Evolutionary conservation across 2,329 filamentous ascomycete genomes (phyloP).

Genomic region (Sarocladium brachiariae): DNA sequence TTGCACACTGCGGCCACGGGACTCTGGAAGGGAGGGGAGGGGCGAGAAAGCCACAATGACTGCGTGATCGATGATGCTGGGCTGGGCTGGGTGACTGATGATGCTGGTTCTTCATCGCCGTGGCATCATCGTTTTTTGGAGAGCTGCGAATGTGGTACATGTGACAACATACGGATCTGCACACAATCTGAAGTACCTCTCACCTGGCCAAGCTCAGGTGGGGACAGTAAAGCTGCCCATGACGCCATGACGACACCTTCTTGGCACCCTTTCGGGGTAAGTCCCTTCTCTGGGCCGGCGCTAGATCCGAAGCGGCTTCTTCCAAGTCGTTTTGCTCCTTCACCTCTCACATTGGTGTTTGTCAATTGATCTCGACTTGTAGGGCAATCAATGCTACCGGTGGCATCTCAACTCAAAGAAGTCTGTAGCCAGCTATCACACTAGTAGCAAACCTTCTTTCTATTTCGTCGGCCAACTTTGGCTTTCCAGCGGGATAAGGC

Average conservation of each 20-base stretch:
- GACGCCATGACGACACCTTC: conserved; percentile 8
- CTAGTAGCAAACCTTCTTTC: not conserved
- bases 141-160: conserved; percentile 2
- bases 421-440: no score
- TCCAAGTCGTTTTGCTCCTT: not conserved
- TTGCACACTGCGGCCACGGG: not conserved
- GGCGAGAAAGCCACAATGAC: not conserved
- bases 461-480: no score
- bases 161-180: not conserved
- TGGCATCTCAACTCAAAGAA: no score
- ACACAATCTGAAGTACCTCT: not conserved
- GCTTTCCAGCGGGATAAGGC: no score
- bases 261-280: not conserved
- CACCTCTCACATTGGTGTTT: not conserved
- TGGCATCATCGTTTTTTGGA: conserved; percentile 6
- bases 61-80: not conserved
- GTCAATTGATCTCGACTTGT: no score
- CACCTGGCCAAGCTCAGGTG: conserved; percentile 1
- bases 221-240: conserved; percentile 2
- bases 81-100: not conserved
- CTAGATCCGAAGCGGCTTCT: not conserved
- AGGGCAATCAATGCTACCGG: no score
- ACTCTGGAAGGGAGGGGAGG: no score
- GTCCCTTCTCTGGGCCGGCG: not conserved
- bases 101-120: not conserved